Evolutionary conservation across 257 asterid species (phyloP), one percentile per base, ranked within the genome.

Genomic region (Osmanthus fragrans): DNA sequence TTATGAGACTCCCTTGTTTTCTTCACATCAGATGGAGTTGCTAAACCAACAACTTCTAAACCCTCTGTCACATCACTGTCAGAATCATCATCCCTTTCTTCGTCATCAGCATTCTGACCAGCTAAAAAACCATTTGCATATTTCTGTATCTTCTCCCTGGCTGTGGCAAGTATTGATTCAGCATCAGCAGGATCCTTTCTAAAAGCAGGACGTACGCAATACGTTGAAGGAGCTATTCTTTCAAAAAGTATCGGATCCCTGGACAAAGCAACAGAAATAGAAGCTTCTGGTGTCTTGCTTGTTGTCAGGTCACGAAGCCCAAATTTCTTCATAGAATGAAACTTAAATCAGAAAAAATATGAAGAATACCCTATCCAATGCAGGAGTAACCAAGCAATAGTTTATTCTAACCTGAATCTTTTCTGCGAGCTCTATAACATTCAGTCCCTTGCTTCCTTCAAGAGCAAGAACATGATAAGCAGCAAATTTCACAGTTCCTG

Each of bases 271-370:
- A 96, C 99, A 73, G 99, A 96, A 76, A 94, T 96, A 76, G 99
- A 96, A 63, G 99, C 99, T 85, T 93, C 99, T 0, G 99, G 99
- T 49, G 99, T 96, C 92, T 92, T 96, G 97, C 99, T 96, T 18
- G 99, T 88, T 70, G 95, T 85, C 73, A 96, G 85, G 86, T 96
- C 99, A 66, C 98, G 97, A 60, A 96, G 97, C 69, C 99, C 99
- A 82, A 97, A 92, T 96, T 88, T 96, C 99, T 96, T 72, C 33
- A 86, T 54, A 58, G 51, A 60, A 82, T 67, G 29, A 70, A 30
- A 71, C 74, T 72, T 76, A 75, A 70, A 67, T 64, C 18, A 67
- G 69, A 27, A 63, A 63, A 80, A 19, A 69, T 7, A 70, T 19
- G 34, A 27, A 68, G 64, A 76, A 37, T 27, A 68, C 69, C 51